Percentiles rank a stretch among this genome's conserved stretches.
phyloP scores from a whole-genome alignment of 345 rosid species.

The Euphorbia tirucalli region DNA sequence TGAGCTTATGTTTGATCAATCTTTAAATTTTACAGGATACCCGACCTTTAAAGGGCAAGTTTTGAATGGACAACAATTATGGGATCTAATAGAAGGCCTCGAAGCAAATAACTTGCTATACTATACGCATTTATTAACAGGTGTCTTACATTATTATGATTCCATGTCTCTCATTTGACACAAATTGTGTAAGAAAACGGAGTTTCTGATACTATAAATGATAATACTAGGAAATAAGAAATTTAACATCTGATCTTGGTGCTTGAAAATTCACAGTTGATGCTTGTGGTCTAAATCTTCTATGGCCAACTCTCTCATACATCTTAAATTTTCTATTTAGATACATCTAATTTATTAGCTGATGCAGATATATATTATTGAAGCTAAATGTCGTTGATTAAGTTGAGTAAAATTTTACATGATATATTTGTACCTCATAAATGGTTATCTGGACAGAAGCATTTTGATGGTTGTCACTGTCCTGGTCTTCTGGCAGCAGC shows the following conservation, averaged over 20 bases:
- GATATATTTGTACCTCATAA: too few species aligned
- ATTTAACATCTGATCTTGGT: background rate
- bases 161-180: background rate
- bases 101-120: slow-evolving; percentile 71
- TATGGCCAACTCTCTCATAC: background rate
- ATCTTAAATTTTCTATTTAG: background rate
- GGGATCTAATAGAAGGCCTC: slow-evolving; percentile 90
- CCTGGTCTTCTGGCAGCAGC: background rate
- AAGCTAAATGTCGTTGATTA: background rate
- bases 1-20: slow-evolving; percentile 14
- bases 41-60: slow-evolving; percentile 95
- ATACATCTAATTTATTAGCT: too few species aligned
- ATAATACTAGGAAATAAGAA: background rate
- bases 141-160: slow-evolving; percentile 22
- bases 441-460: background rate
- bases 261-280: background rate
- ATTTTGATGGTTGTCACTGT: background rate
- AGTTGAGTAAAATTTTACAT: background rate
- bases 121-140: slow-evolving; percentile 93
- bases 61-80: slow-evolving; percentile 81
- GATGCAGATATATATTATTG: background rate
- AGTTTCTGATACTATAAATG: background rate
- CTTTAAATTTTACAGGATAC: slow-evolving; percentile 57
- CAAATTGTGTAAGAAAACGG: background rate
- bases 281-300: background rate